Evolutionary conservation across 352 stramenopile species (phyloP), one percentile per base, ranked within the genome.

Genomic region (Phytophthora pseudosyringae): DNA sequence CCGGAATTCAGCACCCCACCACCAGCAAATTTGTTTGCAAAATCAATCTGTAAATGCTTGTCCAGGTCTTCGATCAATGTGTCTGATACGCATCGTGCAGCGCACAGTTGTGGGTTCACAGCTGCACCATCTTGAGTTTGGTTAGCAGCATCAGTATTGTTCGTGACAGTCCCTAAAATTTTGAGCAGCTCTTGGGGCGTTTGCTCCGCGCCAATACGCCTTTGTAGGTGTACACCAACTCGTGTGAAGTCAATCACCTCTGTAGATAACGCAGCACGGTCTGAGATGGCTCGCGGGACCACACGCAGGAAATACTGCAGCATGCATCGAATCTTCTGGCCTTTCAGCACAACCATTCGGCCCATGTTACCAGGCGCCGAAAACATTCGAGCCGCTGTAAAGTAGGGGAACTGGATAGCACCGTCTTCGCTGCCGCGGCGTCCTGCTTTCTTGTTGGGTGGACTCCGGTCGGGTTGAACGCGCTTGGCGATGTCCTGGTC

Each of bases 21-120:
- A 16, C 86, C 86, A 2, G 85, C 76, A 49, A 81, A 95, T 44
- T 88, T 88, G 71, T 95, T 95, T 9, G 86, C 86, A 59, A 95
- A 95, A 60, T 93, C 83, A 38, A 93, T 81, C 54, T 95, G 86
- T 25, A 95, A 48, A 61, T 91, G 83, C 3, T 64, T 43, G 16
- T 78, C 54, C 21, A 89, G 32, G 28, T 88, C 80, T 75, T 95
- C 86, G 33, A 95, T 95, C 29, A 83, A 60, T 1, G 56, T 69
- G 15, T 75, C 57, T 4, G 71, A 79, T 29, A 86, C 69, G 32
- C 80, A 78, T 8, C 53, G 54, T 4, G 49, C 53, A 13, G 13
- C 48, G 45, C 64, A 78, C 40, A 52, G 38, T 25, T 26, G 61
- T 44, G 48, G 49, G 3, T 46, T 43, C 45, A 21, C 4, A 16